Evolutionary conservation across 176 grass and related monocot species (phyloP).

Genomic region (Triticum aestivum): IWGSC_CS_RefSeq_v2.1 NC_057810.1:453028395-453028894

Average conservation of each 20-base stretch:
- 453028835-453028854: too few species aligned
- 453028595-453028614: conserved; percentile 37
- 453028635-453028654: background rate
- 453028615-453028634: background rate
- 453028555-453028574: conserved; percentile 43
- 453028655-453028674: conserved; percentile 29
- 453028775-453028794: background rate
- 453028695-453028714: conserved; percentile 30
- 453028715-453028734: conserved; percentile 31
- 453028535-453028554: background rate
- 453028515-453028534: background rate
- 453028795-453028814: too few species aligned
- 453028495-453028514: conserved; percentile 9
- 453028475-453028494: background rate
- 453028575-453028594: conserved; percentile 34
- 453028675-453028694: conserved; percentile 20
- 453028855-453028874: too few species aligned
- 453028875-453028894: too few species aligned
- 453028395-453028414: conserved; percentile 88
- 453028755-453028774: background rate
- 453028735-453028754: background rate
- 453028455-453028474: conserved; percentile 23
- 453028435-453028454: conserved; percentile 70
- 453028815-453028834: too few species aligned
- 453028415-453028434: conserved; percentile 71